A percentile compares a stretch with the other conserved stretches of the same genome.
Conservation (phyloP, 2,329 filamentous ascomycete species). For the Colletotrichum somersetense region DNA sequence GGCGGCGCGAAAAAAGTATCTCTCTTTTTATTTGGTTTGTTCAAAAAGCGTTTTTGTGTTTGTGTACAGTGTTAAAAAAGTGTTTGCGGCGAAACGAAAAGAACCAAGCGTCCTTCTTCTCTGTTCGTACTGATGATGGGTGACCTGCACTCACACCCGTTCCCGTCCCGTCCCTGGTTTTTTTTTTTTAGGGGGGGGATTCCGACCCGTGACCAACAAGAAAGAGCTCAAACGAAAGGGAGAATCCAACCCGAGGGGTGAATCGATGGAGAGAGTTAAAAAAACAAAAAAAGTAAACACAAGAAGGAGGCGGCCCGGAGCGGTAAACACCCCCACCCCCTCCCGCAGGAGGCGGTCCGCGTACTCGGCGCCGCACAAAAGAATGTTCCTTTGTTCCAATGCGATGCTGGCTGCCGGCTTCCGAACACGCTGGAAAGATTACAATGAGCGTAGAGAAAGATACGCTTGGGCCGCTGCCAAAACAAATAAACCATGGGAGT, state of each 20-base stretch:
- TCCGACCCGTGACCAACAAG: slow-evolving; percentile 23
- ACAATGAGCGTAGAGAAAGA: slow-evolving; percentile 66
- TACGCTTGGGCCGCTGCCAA: slow-evolving; percentile 49
- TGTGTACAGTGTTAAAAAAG: slow-evolving; percentile 21
- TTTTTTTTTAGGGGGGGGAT: neutral
- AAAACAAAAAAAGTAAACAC: slow-evolving; percentile 51
- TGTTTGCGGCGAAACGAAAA: slow-evolving; percentile 27
- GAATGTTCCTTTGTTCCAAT: slow-evolving; percentile 39
- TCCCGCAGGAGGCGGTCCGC: slow-evolving; percentile 43
- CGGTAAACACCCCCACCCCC: slow-evolving; percentile 37
- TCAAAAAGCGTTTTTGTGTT: slow-evolving; percentile 9
- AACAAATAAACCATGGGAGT: slow-evolving; percentile 45
- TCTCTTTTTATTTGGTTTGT: slow-evolving; percentile 2
- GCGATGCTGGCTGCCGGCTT: slow-evolving; percentile 53
- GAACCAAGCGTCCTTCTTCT: slow-evolving; percentile 26
- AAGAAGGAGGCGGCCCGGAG: slow-evolving; percentile 49
- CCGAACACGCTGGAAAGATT: slow-evolving; percentile 56
- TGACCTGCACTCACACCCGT: slow-evolving; percentile 36
- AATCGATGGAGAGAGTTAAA: slow-evolving; percentile 7
- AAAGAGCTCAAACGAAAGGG: slow-evolving; percentile 45
- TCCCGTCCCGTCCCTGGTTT: neutral
- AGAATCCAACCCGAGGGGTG: slow-evolving; percentile 21
- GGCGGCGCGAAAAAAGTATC: slow-evolving; percentile 30
- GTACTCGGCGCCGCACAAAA: slow-evolving; percentile 23
- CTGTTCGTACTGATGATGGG: slow-evolving; percentile 32